Base-by-base conservation (phyloP, 257 asterid genomes). In the Parsonsia alboflavescens region DNA sequence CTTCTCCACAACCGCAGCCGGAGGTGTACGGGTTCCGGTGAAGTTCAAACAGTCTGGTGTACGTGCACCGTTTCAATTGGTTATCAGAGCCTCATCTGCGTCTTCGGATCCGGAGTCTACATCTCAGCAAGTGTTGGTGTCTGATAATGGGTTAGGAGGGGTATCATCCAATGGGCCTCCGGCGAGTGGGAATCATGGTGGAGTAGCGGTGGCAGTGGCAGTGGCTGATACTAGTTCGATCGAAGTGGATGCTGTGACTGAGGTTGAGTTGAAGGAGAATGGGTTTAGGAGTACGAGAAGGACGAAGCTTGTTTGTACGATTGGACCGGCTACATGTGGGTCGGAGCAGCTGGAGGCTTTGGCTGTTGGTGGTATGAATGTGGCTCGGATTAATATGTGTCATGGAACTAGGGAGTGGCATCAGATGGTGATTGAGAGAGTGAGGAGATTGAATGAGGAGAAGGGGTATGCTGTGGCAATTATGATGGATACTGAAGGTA, bases 401-500 rank as follows among this genome's bases (percentile, higher is more conserved):
- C 99, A 95, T 56, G 99, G 99, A 77, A 92, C 98, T 57, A 84
- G 96, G 72, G 99, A 95, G 82, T 95, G 99, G 99, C 99, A 95
- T 64, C 78, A 75, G 58, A 87, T 82, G 81, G 98, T 95, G 71
- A 91, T 95, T 66, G 88, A 89, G 81, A 85, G 98, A 24, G 93
- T 95, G 59, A 84, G 99, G 86, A 86, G 82, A 69, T 83, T 95
- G 96, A 95, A 95, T 79, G 99, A 92, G 87, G 98, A 92, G 79
- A 92, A 93, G 73, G 99, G 99, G 4, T 95, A 59, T 72, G 99
- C 99, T 2, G 97, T 95, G 48, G 99, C 99, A 7, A 87, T 95
- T 79, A 95, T 95, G 99, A 95, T 95, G 98, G 99, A 95, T 79
- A 95, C 99, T 61, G 99, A 95, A 85, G 99, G 98, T 45, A 91